Conservation (phyloP, 2,329 filamentous ascomycete species). For the Ceratocystiopsis brevicomis region DNA sequence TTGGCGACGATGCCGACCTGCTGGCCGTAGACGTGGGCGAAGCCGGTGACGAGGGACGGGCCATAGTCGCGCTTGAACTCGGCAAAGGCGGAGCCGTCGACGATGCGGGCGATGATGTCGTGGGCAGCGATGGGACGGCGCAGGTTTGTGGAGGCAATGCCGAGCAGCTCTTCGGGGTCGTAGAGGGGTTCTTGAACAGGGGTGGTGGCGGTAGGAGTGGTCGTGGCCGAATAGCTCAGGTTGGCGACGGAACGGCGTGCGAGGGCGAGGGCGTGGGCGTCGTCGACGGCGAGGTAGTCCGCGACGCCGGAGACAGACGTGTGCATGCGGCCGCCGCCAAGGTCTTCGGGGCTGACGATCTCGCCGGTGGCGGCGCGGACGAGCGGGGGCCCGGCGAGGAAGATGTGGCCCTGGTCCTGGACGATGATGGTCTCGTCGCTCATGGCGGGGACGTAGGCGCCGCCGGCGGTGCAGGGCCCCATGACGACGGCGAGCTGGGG, state of each 20-base stretch:
- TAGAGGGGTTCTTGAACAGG: slow-evolving; percentile 57
- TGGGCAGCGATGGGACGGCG: slow-evolving; percentile 70
- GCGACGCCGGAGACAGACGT: slow-evolving; percentile 82
- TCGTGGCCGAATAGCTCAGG: slow-evolving; percentile 59
- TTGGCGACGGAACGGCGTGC: slow-evolving; percentile 71
- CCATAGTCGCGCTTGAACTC: slow-evolving; percentile 94
- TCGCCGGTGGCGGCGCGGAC: slow-evolving; percentile 95
- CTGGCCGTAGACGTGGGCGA: slow-evolving; percentile 76
- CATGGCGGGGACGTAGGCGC: slow-evolving; percentile 93
- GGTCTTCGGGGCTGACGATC: slow-evolving; percentile 72
- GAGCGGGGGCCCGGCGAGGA: slow-evolving; percentile 80
- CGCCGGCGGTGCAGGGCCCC: slow-evolving; percentile 90
- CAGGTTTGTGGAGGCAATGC: slow-evolving; percentile 80
- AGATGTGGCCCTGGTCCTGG: slow-evolving; percentile 88
- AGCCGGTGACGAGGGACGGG: slow-evolving; percentile 75
- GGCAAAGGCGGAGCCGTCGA: slow-evolving; percentile 74
- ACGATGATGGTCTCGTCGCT: slow-evolving; percentile 96
- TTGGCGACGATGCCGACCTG: slow-evolving; percentile 88
- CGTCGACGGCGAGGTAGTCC: slow-evolving; percentile 86
- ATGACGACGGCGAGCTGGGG: slow-evolving; percentile 92
- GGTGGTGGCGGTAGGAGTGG: slow-evolving; percentile 14
- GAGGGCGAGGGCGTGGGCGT: slow-evolving; percentile 76
- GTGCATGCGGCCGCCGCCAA: slow-evolving; percentile 80
- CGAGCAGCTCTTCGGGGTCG: slow-evolving; percentile 58
- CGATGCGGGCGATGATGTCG: slow-evolving; percentile 81